A percentile compares a stretch with the other conserved stretches of the same genome.
Conservation (phyloP, 1,284 basidiomycete species). For the Apiotrichum gracile region DNA sequence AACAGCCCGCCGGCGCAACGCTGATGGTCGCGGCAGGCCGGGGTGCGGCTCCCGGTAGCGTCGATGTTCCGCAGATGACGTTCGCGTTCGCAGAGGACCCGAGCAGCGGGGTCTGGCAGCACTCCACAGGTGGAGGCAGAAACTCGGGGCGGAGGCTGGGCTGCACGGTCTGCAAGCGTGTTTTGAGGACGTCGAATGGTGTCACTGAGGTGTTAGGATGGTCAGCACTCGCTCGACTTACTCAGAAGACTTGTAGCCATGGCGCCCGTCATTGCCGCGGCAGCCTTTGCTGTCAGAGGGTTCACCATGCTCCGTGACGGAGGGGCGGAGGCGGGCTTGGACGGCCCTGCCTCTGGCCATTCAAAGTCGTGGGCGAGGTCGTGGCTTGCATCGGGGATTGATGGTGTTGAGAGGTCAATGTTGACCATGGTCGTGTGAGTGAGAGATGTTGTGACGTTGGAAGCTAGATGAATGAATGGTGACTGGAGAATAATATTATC, state of each 20-base stretch:
- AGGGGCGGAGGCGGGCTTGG: conserved; percentile 11
- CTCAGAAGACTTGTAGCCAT: conserved; percentile 44
- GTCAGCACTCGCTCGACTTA: conserved; percentile 20
- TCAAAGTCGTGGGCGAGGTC: conserved; percentile 16
- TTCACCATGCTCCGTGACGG: not conserved
- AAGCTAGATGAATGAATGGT: not conserved
- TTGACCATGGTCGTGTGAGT: not conserved
- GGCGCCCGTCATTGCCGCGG: conserved; percentile 47
- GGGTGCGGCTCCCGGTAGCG: conserved; percentile 10
- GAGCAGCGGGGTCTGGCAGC: conserved; percentile 38
- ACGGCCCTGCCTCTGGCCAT: conserved; percentile 38
- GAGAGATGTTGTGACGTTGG: not conserved
- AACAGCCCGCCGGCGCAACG: conserved; percentile 38
- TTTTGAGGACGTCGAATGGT: conserved; percentile 49
- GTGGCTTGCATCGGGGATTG: conserved; percentile 7
- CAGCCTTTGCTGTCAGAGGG: conserved; percentile 41
- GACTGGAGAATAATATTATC: no score
- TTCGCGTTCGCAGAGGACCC: not conserved
- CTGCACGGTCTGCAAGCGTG: conserved; percentile 45
- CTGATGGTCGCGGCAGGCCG: not conserved
- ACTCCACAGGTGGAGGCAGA: conserved; percentile 21
- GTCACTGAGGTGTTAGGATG: conserved; percentile 43
- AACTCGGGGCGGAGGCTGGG: conserved; percentile 23
- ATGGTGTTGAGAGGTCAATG: conserved; percentile 8
- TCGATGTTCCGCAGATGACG: conserved; percentile 19